phyloP scores from a whole-genome alignment of 441 rosid species.

The Jatropha podagrica region DNA sequence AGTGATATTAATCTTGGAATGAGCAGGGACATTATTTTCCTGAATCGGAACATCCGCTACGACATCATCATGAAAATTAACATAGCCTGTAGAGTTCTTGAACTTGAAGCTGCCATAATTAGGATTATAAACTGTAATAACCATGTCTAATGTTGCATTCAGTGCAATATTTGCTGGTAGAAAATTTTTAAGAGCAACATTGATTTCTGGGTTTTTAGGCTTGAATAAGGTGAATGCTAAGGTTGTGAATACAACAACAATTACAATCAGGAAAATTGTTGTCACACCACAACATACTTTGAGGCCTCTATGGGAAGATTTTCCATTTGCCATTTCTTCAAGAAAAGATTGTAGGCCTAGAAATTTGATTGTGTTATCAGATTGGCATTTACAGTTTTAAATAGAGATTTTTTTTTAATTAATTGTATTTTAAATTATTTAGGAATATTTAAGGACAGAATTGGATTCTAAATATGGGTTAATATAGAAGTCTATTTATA shows the following conservation, averaged over 20 bases:
- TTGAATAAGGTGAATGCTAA: slow-evolving; percentile 40
- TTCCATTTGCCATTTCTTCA: neutral
- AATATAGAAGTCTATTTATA: too few species aligned
- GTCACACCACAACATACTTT: slow-evolving; percentile 27
- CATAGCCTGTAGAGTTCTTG: slow-evolving; percentile 24
- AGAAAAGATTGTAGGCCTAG: neutral
- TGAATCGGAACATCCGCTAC: slow-evolving; percentile 28
- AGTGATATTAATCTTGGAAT: slow-evolving; percentile 28
- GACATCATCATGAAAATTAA: slow-evolving; percentile 29
- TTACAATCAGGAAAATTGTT: slow-evolving; percentile 18
- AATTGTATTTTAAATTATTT: too few species aligned
- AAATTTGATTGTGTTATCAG: too few species aligned
- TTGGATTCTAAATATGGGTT: too few species aligned
- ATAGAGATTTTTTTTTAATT: too few species aligned
- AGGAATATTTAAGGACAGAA: too few species aligned
- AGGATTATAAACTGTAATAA: slow-evolving; percentile 32
- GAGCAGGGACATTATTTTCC: slow-evolving; percentile 25
- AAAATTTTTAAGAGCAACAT: too few species aligned
- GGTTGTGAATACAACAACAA: slow-evolving; percentile 19
- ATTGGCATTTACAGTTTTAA: too few species aligned
- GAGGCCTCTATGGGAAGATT: slow-evolving; percentile 14
- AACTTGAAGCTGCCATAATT: slow-evolving; percentile 42
- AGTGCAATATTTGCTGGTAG: too few species aligned
- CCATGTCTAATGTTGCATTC: slow-evolving; percentile 20
- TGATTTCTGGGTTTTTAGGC: slow-evolving; percentile 31